A percentile compares a stretch with the other conserved stretches of the same genome.
phyloP scores from a whole-genome alignment of 1,284 basidiomycete genomes.

The Ustilago cynodontis region DNA sequence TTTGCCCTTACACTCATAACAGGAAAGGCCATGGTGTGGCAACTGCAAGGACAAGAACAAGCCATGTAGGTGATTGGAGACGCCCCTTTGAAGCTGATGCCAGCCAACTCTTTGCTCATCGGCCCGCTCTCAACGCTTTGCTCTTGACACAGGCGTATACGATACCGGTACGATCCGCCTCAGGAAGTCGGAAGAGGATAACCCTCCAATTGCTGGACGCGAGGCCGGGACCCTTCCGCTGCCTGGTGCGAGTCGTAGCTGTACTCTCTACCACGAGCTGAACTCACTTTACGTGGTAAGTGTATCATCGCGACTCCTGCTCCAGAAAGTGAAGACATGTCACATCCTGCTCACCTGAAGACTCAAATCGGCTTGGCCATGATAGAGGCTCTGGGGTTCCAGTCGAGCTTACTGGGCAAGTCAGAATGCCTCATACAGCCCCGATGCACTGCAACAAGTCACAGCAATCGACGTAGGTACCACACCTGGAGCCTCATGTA shows the following conservation, averaged over 20 bases:
- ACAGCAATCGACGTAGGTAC: background rate
- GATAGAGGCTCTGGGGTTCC: background rate
- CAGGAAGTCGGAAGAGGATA: background rate
- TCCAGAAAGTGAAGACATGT: background rate
- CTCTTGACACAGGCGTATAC: slow-evolving; percentile 25
- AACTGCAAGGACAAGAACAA: slow-evolving; percentile 31
- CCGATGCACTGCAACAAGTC: background rate
- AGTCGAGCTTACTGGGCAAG: background rate
- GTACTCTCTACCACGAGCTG: slow-evolving; percentile 18
- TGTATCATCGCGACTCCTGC: background rate
- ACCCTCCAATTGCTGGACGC: background rate
- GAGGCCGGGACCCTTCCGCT: background rate
- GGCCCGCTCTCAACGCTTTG: background rate
- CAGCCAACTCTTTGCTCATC: background rate
- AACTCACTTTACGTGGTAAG: slow-evolving; percentile 17
- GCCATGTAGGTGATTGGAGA: slow-evolving; percentile 21
- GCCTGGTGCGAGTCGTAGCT: background rate
- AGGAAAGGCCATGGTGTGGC: slow-evolving; percentile 38
- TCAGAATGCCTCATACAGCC: background rate
- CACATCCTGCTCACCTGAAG: background rate
- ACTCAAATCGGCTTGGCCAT: background rate
- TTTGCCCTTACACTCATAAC: background rate
- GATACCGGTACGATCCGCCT: slow-evolving; percentile 6
- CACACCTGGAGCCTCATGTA: background rate
- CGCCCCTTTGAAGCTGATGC: no score